Conservation (phyloP, 768 basidiomycete species). For the Leccinellum albellum region DNA sequence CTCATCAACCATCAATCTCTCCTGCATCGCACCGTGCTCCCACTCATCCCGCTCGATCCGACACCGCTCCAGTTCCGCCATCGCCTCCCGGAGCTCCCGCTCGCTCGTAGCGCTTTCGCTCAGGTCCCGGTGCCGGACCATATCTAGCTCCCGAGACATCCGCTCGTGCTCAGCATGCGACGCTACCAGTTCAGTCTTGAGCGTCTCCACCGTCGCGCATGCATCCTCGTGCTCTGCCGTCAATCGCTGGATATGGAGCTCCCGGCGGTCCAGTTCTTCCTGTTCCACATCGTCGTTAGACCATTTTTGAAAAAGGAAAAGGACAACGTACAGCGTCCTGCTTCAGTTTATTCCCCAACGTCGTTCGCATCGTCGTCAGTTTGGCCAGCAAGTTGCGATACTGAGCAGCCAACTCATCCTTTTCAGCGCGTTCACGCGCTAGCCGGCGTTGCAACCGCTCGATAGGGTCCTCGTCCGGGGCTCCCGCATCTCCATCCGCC, state of each 20-base stretch:
- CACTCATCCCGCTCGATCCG: constrained; percentile 78
- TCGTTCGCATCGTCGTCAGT: constrained; percentile 88
- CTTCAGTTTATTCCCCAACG: constrained; percentile 89
- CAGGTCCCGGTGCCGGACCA: constrained; percentile 58
- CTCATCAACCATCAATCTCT: constrained; percentile 71
- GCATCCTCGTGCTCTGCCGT: constrained; percentile 77
- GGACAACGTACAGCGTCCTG: constrained; percentile 83
- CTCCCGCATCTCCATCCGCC: constrained; percentile 5
- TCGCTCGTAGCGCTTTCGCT: constrained; percentile 72
- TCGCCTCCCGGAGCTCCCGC: constrained; percentile 73
- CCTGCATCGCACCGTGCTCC: constrained; percentile 58
- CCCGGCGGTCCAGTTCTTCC: constrained; percentile 97
- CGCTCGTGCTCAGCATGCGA: constrained; percentile 76
- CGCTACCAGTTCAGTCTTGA: constrained; percentile 74
- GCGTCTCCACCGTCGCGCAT: constrained; percentile 63
- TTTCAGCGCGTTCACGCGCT: constrained; percentile 73
- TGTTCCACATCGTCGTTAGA: constrained; percentile 32
- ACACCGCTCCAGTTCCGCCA: constrained; percentile 84
- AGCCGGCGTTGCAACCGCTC: constrained; percentile 71
- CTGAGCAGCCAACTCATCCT: constrained; percentile 80
- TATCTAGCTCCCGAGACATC: constrained; percentile 64
- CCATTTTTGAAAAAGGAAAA: not conserved
- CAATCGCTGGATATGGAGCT: constrained; percentile 76
- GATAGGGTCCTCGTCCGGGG: constrained; percentile 45
- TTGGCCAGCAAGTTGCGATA: constrained; percentile 85